phyloP scores from a whole-genome alignment of 257 asterid species.

The Salvia miltiorrhiza region DNA sequence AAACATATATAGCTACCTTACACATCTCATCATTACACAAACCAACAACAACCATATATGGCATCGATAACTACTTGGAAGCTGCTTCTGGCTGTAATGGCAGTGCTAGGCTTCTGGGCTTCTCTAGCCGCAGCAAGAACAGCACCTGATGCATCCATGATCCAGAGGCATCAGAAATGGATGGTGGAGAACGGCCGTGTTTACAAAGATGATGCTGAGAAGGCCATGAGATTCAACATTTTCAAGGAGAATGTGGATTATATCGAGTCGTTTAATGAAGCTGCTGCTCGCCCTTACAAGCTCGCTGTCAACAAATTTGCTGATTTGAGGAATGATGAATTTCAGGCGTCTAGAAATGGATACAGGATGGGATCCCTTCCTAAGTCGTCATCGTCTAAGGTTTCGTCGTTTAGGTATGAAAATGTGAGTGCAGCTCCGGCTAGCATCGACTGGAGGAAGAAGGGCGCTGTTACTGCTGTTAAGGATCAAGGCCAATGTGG shows the following conservation, averaged over 20 bases:
- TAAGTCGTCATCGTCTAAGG: background rate
- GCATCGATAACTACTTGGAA: too few species aligned
- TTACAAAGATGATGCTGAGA: slow-evolving; percentile 3
- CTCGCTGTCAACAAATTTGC: slow-evolving; percentile 15
- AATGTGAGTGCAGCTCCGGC: slow-evolving; percentile 38
- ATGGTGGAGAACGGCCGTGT: background rate
- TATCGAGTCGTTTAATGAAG: slow-evolving; percentile 11
- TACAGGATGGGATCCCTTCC: slow-evolving; percentile 21
- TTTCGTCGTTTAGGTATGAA: slow-evolving; percentile 28
- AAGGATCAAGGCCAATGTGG: slow-evolving; percentile 51
- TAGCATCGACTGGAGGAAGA: slow-evolving; percentile 38
- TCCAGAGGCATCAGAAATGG: background rate
- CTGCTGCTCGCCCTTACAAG: slow-evolving; percentile 1
- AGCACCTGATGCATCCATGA: background rate
- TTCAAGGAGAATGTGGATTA: background rate
- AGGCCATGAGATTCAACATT: slow-evolving; percentile 1
- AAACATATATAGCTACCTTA: too few species aligned
- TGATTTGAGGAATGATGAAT: slow-evolving; percentile 10
- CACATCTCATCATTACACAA: too few species aligned
- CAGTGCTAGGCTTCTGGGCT: background rate
- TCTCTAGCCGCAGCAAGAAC: background rate
- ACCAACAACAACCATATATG: too few species aligned
- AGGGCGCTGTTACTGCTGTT: slow-evolving; percentile 46
- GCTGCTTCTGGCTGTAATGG: background rate
- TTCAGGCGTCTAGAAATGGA: slow-evolving; percentile 12